phyloP scores from a whole-genome alignment of 2,329 filamentous ascomycete species.

The Colletotrichum chlorophyti region DNA sequence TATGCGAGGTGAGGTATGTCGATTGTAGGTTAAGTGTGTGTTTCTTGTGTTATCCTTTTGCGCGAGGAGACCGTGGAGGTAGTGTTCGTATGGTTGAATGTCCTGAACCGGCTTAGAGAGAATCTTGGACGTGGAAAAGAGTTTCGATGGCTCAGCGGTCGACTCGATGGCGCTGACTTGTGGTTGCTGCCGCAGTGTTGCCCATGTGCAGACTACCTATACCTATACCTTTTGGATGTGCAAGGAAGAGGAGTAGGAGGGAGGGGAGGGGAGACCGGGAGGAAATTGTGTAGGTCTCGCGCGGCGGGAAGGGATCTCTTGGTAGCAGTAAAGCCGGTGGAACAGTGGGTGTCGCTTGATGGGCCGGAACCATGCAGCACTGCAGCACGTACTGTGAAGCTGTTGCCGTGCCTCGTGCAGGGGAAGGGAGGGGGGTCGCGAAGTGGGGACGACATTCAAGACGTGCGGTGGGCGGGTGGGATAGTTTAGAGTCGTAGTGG shows the following conservation, averaged over 20 bases:
- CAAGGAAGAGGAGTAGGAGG: not conserved
- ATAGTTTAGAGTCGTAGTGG: conserved; percentile 17
- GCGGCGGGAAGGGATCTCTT: conserved; percentile 25
- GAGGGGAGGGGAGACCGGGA: conserved; percentile 12
- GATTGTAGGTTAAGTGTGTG: not conserved
- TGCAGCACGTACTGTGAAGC: conserved; percentile 1
- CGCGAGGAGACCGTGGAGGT: too few relatives aligned
- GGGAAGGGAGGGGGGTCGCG: not conserved
- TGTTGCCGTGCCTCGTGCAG: conserved; percentile 20
- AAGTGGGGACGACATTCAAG: not conserved
- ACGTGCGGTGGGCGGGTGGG: conserved; percentile 21
- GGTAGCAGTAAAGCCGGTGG: conserved; percentile 22
- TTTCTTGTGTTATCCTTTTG: too few relatives aligned
- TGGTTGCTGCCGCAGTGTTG: too few relatives aligned
- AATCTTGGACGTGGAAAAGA: conserved; percentile 6
- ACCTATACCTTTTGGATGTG: conserved; percentile 12
- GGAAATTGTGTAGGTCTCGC: conserved; percentile 12
- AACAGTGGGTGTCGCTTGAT: conserved; percentile 25
- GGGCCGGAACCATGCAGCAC: not conserved
- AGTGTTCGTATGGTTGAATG: too few relatives aligned
- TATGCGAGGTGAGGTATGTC: not conserved
- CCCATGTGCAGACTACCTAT: too few relatives aligned
- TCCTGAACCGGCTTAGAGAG: not conserved
- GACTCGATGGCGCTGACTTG: conserved; percentile 15
- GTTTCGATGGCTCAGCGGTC: conserved; percentile 10